phyloP scores from a whole-genome alignment of 345 rosid genomes.

The Corymbia maculata region DNA sequence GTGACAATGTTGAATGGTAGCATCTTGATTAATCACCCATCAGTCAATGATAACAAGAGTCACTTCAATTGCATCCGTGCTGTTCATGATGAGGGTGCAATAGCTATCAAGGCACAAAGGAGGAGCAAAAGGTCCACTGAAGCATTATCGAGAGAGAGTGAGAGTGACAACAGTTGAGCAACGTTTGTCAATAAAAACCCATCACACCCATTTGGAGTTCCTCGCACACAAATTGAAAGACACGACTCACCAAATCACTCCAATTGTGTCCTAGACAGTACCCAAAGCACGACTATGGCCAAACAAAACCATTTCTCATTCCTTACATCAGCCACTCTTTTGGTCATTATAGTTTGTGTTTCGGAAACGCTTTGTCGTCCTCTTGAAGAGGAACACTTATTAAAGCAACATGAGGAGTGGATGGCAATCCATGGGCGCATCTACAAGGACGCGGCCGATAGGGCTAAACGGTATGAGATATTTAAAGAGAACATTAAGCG shows the following conservation, averaged over 20 bases:
- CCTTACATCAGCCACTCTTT: background rate
- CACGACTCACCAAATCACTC: background rate
- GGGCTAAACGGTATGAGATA: background rate
- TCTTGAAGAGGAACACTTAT: conserved; percentile 16
- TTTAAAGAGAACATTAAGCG: conserved; percentile 11
- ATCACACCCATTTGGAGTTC: background rate
- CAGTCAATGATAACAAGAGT: background rate
- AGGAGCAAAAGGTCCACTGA: background rate
- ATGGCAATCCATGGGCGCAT: conserved; percentile 9
- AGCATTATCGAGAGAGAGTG: background rate
- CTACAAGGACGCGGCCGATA: conserved; percentile 3
- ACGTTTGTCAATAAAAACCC: background rate
- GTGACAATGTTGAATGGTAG: background rate
- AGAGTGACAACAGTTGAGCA: background rate
- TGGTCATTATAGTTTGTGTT: background rate
- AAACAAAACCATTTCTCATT: background rate
- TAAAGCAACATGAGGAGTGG: conserved; percentile 25
- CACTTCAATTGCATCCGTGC: background rate
- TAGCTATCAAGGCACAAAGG: background rate
- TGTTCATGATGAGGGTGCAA: conserved; percentile 1
- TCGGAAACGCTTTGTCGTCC: background rate
- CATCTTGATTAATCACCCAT: background rate
- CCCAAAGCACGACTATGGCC: background rate
- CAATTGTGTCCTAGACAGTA: background rate
- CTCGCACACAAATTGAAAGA: conserved; percentile 15